These are phyloP conservation scores for Capsella bursapastoris DNA, from an alignment of 345 rosid genomes.

Conservation along the genomic window DNA sequence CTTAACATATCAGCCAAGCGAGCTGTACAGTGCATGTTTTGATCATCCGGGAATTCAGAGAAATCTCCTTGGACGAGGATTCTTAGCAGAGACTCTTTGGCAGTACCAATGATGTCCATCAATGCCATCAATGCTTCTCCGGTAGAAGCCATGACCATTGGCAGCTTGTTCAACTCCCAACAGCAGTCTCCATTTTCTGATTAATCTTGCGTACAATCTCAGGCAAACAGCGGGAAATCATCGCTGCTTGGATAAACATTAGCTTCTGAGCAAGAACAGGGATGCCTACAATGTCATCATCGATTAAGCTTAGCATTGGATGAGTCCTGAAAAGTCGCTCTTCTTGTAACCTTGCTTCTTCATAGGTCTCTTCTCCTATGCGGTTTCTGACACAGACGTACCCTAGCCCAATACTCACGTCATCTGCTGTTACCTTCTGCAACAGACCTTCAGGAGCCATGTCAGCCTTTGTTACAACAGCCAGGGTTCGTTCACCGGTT, in stretches of 20 bases:
- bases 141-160: conserved; percentile 31
- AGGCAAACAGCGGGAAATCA: conserved; percentile 46
- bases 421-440: conserved; percentile 57
- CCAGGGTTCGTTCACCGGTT: conserved; percentile 53
- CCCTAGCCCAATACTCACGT: conserved; percentile 58
- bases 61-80: conserved; percentile 52
- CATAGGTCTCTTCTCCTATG: conserved; percentile 45
- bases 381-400: conserved; percentile 59
- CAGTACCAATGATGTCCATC: conserved; percentile 50
- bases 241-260: conserved; percentile 38
- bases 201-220: conserved; percentile 40
- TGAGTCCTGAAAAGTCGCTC: conserved; percentile 34
- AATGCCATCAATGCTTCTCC: conserved; percentile 49
- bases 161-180: conserved; percentile 51
- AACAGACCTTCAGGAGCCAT: conserved; percentile 61
- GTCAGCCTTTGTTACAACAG: conserved; percentile 56
- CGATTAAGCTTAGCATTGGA: conserved; percentile 41
- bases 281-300: conserved; percentile 43
- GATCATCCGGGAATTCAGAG: conserved; percentile 48
- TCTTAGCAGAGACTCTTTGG: conserved; percentile 50
- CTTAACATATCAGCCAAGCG: conserved; percentile 36
- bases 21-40: conserved; percentile 15
- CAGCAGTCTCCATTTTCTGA: conserved; percentile 44
- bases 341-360: conserved; percentile 43
- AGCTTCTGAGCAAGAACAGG: conserved; percentile 49